These are phyloP conservation scores for Saturnispora dispora DNA, from an alignment of 805 yeast species.

Conservation along the genomic window DNA sequence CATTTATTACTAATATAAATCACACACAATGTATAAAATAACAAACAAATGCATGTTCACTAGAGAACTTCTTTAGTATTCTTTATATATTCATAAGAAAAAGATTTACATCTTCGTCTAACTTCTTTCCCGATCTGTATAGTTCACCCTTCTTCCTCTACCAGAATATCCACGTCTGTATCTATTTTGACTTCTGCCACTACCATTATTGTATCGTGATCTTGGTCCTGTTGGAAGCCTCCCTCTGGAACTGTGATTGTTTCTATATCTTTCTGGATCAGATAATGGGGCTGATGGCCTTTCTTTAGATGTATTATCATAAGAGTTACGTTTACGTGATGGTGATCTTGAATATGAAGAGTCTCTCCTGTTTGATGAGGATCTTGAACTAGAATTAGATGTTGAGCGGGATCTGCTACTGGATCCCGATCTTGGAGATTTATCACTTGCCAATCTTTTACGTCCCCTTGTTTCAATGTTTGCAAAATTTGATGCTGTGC, in stretches of 20 bases:
- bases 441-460: conserved; percentile 1
- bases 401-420: conserved; percentile 16
- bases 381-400: conserved; percentile 9
- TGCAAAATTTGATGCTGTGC: conserved; percentile 17
- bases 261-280: background rate
- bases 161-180: background rate
- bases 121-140: background rate
- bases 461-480: conserved; percentile 10
- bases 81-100: background rate
- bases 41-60: background rate
- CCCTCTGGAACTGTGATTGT: background rate
- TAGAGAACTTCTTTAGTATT: background rate
- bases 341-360: conserved; percentile 13
- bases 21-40: background rate
- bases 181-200: conserved; percentile 6
- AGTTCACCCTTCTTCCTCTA: conserved; percentile 1
- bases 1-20: background rate
- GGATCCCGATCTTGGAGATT: conserved; percentile 13
- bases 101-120: background rate
- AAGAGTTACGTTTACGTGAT: conserved; percentile 2
- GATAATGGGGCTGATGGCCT: background rate
- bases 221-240: background rate
- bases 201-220: background rate
- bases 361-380: background rate
- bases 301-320: background rate